phyloP scores from a whole-genome alignment of 192 early-diverging fungal species.

The Spizellomyces punctatus region DNA sequence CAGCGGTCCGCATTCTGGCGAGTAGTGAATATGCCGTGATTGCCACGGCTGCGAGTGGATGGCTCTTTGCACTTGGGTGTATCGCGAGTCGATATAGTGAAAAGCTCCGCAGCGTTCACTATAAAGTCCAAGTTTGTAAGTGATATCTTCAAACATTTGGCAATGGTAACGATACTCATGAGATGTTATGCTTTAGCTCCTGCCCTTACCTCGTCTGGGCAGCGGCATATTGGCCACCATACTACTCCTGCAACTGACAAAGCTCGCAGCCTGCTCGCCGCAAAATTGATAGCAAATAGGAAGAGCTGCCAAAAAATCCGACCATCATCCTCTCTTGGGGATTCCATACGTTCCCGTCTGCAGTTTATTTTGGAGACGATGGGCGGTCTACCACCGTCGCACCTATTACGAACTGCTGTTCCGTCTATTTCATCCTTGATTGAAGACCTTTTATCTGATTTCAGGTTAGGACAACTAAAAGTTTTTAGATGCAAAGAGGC shows the following conservation, averaged over 20 bases:
- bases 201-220: slow-evolving; percentile 37
- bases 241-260: background rate
- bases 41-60: slow-evolving; percentile 35
- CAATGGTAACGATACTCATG: background rate
- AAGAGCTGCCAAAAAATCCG: background rate
- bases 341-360: background rate
- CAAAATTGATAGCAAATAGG: background rate
- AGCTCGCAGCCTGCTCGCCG: background rate
- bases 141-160: background rate
- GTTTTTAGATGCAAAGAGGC: slow-evolving; percentile 4
- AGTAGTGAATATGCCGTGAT: slow-evolving; percentile 9
- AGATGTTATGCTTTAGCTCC: slow-evolving; percentile 26
- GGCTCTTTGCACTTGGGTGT: slow-evolving; percentile 44
- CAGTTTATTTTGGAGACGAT: slow-evolving; percentile 9
- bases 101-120: slow-evolving; percentile 33
- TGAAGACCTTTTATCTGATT: background rate
- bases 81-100: slow-evolving; percentile 25
- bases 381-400: background rate
- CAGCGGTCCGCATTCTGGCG: slow-evolving; percentile 28
- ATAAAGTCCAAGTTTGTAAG: slow-evolving; percentile 37
- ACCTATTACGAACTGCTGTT: slow-evolving; percentile 26
- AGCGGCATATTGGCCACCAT: slow-evolving; percentile 30
- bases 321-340: background rate
- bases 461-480: background rate
- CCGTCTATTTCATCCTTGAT: background rate